phyloP scores from a whole-genome alignment of 2,329 filamentous ascomycete genomes.

The Rhynchosporium agropyri region DNA sequence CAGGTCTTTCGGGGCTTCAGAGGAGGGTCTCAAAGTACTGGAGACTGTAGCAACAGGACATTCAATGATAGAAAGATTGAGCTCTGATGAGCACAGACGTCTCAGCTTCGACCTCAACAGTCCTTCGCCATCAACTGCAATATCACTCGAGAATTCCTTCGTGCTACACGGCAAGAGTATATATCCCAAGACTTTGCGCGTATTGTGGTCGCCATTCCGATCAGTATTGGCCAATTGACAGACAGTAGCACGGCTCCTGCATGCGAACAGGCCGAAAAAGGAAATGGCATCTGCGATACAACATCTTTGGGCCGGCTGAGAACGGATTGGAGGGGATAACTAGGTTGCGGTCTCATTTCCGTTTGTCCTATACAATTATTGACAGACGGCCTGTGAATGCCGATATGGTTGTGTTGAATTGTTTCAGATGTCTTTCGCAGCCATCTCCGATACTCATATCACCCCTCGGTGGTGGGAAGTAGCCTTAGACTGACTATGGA shows the following conservation, averaged over 20 bases:
- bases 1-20: no score
- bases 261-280: background rate
- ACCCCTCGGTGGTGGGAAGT: background rate
- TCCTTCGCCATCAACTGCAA: background rate
- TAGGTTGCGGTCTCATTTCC: background rate
- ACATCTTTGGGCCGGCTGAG: background rate
- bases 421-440: constrained; percentile 1
- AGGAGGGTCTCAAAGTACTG: no score
- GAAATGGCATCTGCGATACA: background rate
- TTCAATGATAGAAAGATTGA: background rate
- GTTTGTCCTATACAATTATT: constrained; percentile 10
- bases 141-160: background rate
- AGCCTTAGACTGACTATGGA: background rate
- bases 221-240: background rate
- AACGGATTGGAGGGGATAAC: background rate
- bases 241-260: background rate
- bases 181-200: background rate
- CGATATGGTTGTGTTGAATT: constrained; percentile 24
- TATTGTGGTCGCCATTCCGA: background rate
- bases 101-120: background rate
- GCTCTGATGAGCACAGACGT: background rate
- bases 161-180: background rate
- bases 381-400: constrained; percentile 2
- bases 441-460: background rate
- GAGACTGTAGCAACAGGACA: background rate